Evolutionary conservation across 148 eudicot genomes (phyloP).

Genomic region (Rhododendron kiyosumense): DNA sequence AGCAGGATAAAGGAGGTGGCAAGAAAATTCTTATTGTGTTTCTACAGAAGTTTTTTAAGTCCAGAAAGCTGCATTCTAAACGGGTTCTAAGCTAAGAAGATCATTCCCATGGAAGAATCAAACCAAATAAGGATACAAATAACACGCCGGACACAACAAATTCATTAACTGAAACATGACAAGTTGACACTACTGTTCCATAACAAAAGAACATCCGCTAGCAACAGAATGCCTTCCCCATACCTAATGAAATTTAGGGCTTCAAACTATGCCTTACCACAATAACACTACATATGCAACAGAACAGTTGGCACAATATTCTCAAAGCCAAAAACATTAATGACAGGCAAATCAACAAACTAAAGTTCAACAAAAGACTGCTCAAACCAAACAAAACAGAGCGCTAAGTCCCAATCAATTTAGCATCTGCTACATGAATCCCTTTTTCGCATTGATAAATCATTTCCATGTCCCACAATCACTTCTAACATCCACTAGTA

Average conservation of each 20-base stretch:
- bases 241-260: background rate
- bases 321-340: background rate
- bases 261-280: background rate
- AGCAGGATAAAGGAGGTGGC: background rate
- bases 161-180: background rate
- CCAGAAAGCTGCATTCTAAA: background rate
- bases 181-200: background rate
- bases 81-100: background rate
- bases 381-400: background rate
- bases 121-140: background rate
- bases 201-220: background rate
- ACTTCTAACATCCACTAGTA: background rate
- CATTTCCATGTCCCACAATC: constrained; percentile 1
- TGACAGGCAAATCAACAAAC: constrained; percentile 5
- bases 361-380: background rate
- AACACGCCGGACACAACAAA: background rate
- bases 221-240: background rate
- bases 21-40: background rate
- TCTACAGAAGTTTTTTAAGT: background rate
- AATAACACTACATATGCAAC: background rate
- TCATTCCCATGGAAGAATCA: background rate
- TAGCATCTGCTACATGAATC: background rate
- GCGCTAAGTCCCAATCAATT: background rate
- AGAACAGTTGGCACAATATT: background rate
- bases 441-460: background rate